Percentiles rank a stretch among this genome's conserved stretches.
phyloP scores from a whole-genome alignment of 306 rosid genomes.

The Pachyrhizus erosus region DNA sequence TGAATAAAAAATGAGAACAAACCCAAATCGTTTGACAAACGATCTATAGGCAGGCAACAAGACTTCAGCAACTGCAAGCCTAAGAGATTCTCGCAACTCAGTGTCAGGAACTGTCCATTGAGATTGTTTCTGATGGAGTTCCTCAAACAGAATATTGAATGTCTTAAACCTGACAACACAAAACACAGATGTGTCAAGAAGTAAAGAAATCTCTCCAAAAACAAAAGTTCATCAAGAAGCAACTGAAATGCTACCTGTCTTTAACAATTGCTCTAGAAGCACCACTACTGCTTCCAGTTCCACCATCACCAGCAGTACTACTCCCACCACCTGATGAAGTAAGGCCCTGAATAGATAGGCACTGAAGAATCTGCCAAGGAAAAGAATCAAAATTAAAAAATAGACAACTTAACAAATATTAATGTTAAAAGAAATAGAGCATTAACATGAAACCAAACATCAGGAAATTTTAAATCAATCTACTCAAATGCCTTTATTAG shows the following conservation, averaged over 20 bases:
- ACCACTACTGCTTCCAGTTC: conserved; percentile 82
- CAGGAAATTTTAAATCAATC: neutral
- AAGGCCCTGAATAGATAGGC: conserved; percentile 83
- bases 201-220: neutral
- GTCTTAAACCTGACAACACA: conserved; percentile 71
- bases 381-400: conserved; percentile 37
- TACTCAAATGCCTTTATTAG: neutral
- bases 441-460: conserved; percentile 9
- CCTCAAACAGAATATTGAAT: conserved; percentile 89
- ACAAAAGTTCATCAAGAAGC: neutral
- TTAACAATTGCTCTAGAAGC: conserved; percentile 93
- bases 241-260: conserved; percentile 63
- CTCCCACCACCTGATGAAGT: conserved; percentile 90
- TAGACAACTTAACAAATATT: neutral
- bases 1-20: conserved; percentile 41
- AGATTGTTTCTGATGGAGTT: conserved; percentile 95
- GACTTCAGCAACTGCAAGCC: conserved; percentile 96
- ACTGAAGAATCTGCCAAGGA: conserved; percentile 78
- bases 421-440: neutral
- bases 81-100: conserved; percentile 90
- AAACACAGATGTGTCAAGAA: conserved; percentile 14
- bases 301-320: conserved; percentile 69
- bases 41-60: conserved; percentile 93
- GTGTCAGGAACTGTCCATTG: conserved; percentile 97
- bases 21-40: conserved; percentile 88